A percentile compares a stretch with the other conserved stretches of the same genome.
These are phyloP conservation scores for Salix udensis DNA, from an alignment of 345 rosid genomes.

Conservation along the genomic window DNA sequence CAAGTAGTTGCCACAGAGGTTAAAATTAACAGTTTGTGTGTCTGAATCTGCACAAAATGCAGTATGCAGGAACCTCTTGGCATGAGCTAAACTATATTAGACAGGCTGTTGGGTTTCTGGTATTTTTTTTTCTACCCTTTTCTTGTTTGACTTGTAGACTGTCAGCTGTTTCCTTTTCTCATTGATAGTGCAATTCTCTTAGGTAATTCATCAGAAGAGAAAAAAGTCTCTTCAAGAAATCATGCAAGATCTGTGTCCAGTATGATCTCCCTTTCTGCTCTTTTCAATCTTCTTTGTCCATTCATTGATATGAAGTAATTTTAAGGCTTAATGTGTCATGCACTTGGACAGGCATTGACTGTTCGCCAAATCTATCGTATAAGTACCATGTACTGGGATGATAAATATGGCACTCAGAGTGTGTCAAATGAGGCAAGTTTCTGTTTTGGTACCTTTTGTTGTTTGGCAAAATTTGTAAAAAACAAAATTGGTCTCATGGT, in stretches of 20 bases:
- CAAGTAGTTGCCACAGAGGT: constrained; percentile 8
- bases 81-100: constrained; percentile 89
- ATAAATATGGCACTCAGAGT: constrained; percentile 94
- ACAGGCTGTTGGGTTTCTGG: constrained; percentile 99
- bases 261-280: constrained; percentile 29
- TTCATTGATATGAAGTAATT: neutral
- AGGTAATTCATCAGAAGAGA: constrained; percentile 98
- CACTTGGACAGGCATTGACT: constrained; percentile 61
- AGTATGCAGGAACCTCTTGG: constrained; percentile 99
- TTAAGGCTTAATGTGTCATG: constrained; percentile 1
- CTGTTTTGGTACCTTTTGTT: neutral
- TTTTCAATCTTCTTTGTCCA: constrained; percentile 2
- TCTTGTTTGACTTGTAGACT: neutral
- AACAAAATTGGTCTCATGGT: neutral
- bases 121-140: constrained; percentile 27
- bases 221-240: constrained; percentile 88
- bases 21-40: constrained; percentile 5
- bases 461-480: neutral
- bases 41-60: constrained; percentile 31
- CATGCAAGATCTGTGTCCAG: constrained; percentile 90
- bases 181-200: constrained; percentile 19
- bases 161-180: constrained; percentile 6
- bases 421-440: constrained; percentile 83
- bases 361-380: constrained; percentile 94
- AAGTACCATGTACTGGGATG: constrained; percentile 99